A percentile compares a stretch with the other conserved stretches of the same genome.
These are phyloP conservation scores for Yarrowia sp. DNA, from an alignment of 805 yeast species.

Conservation along the genomic window DNA sequence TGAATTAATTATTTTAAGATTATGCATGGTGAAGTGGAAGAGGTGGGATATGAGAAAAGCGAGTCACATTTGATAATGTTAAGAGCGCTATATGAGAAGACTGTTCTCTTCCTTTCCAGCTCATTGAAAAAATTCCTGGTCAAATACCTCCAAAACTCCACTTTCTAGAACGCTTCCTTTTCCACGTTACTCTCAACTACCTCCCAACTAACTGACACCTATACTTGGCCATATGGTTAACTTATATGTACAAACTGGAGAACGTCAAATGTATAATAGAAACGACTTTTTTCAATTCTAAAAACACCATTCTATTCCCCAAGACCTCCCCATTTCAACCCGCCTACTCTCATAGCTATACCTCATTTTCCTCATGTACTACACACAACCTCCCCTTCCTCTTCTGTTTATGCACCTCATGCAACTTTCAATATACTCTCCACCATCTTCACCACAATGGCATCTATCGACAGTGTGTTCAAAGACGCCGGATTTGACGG, in stretches of 20 bases:
- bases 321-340: not conserved
- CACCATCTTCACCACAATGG: not conserved
- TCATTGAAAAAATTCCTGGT: no score
- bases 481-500: slow-evolving; percentile 18
- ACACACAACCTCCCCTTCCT: not conserved
- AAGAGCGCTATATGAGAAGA: no score
- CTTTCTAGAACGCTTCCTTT: no score
- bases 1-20: not conserved
- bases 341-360: not conserved
- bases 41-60: not conserved
- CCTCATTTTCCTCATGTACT: no score
- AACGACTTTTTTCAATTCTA: no score
- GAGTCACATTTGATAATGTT: not conserved
- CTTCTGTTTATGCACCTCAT: slow-evolving; percentile 1
- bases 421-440: not conserved
- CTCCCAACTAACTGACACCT: no score
- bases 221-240: no score
- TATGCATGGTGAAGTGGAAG: not conserved
- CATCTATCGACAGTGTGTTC: slow-evolving; percentile 29
- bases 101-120: no score
- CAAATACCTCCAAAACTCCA: no score
- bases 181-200: no score
- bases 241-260: no score
- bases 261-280: no score
- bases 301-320: not conserved